These are phyloP conservation scores for Neofusicoccum sp. DNA, from an alignment of 2,329 filamentous ascomycete species.

Conservation along the genomic window DNA sequence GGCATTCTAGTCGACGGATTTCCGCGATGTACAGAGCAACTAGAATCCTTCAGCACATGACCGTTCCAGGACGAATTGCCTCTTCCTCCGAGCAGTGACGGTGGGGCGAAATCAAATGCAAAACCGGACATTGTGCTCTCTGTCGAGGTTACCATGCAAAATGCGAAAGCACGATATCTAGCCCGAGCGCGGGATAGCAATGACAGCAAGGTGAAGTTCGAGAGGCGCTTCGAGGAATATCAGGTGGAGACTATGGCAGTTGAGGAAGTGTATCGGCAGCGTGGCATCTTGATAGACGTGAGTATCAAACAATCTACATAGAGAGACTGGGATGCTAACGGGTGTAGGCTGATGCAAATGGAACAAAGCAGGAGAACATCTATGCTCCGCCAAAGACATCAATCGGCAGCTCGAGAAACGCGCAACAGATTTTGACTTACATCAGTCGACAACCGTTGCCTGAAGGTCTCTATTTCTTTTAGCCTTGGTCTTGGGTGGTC, in stretches of 20 bases:
- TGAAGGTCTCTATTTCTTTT: too few species aligned
- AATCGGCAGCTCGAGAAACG: too few species aligned
- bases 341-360: background rate
- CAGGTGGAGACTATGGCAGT: background rate
- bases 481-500: too few species aligned
- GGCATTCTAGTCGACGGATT: slow-evolving; percentile 23
- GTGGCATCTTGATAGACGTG: background rate
- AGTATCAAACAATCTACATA: background rate
- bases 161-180: background rate
- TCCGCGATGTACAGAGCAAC: slow-evolving; percentile 18
- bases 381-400: too few species aligned
- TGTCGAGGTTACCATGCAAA: background rate
- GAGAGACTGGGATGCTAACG: background rate
- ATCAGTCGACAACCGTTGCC: too few species aligned
- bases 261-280: background rate
- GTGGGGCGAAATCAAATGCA: background rate
- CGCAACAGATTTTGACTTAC: too few species aligned
- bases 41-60: background rate
- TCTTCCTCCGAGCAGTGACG: background rate
- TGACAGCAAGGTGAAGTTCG: background rate
- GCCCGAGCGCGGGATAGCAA: background rate
- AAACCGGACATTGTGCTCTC: slow-evolving; percentile 9
- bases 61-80: background rate
- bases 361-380: background rate
- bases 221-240: slow-evolving; percentile 4